phyloP scores from a whole-genome alignment of 2,329 filamentous ascomycete genomes.

The Colletotrichum eleusines region DNA sequence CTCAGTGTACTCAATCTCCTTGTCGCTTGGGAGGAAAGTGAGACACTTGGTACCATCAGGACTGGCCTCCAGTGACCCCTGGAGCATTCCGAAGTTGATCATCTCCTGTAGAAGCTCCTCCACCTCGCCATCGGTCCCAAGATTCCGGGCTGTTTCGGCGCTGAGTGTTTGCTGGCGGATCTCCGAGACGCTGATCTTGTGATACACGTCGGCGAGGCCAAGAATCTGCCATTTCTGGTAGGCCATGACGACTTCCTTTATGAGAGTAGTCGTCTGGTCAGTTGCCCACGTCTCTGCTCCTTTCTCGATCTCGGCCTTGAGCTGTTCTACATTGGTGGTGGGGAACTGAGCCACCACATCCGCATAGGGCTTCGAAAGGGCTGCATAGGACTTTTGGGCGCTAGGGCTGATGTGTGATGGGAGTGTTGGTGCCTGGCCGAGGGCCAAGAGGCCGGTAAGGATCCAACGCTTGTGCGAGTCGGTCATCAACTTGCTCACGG shows the following conservation, averaged over 20 bases:
- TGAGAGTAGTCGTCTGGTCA: constrained; percentile 80
- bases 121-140: constrained; percentile 58
- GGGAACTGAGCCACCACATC: constrained; percentile 78
- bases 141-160: constrained; percentile 62
- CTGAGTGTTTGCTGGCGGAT: constrained; percentile 64
- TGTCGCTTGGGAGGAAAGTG: constrained; percentile 60
- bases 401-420: constrained; percentile 67
- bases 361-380: constrained; percentile 76
- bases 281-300: constrained; percentile 70
- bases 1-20: constrained; percentile 61
- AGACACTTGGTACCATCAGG: constrained; percentile 61
- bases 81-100: constrained; percentile 66
- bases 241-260: constrained; percentile 75
- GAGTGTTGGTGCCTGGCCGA: constrained; percentile 68
- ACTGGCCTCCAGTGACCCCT: constrained; percentile 63
- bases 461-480: constrained; percentile 95
- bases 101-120: constrained; percentile 64
- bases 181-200: constrained; percentile 67
- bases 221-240: constrained; percentile 83
- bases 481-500: constrained; percentile 81
- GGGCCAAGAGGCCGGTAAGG: constrained; percentile 77
- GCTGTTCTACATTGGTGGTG: constrained; percentile 61
- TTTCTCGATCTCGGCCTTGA: constrained; percentile 73
- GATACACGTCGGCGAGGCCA: constrained; percentile 79
- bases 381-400: constrained; percentile 68